Percentiles rank a stretch among this genome's conserved stretches.
Evolutionary conservation across 73 alveolate genomes (phyloP).

Genomic region (Stentor coeruleus): DNA sequence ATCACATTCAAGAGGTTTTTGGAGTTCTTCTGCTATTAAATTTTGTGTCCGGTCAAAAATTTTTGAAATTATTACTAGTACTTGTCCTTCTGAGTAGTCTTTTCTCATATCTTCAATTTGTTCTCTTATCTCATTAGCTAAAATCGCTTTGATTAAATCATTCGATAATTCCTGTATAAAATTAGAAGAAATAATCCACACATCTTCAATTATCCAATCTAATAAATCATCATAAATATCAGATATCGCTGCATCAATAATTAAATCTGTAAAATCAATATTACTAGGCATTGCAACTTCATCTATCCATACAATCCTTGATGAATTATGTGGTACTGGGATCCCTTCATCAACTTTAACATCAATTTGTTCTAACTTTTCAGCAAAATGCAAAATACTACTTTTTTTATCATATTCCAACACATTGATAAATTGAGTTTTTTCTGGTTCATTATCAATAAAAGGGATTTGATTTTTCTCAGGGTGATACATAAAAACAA

Average conservation of each 20-base stretch:
- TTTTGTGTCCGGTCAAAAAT: neutral
- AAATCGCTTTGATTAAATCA: neutral
- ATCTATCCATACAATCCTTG: neutral
- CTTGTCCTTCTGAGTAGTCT: neutral
- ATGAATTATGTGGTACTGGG: too few relatives aligned
- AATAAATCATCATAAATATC: neutral
- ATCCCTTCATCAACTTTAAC: too few relatives aligned
- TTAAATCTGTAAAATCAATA: neutral
- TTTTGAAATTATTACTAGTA: neutral
- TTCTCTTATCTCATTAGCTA: neutral
- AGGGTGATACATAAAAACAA: neutral
- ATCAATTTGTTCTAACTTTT: neutral
- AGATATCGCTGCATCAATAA: neutral
- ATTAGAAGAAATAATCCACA: neutral
- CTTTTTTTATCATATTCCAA: neutral
- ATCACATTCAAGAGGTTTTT: neutral
- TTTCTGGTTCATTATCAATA: neutral
- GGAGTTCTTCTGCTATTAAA: neutral
- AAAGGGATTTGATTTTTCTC: neutral
- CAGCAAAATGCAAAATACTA: neutral
- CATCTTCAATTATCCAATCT: neutral
- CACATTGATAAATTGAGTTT: neutral
- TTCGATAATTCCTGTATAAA: neutral
- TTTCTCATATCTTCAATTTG: neutral
- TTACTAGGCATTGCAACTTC: neutral